Percentiles rank a stretch among this genome's conserved stretches.
These are phyloP conservation scores for Chrysochromulina tobinii DNA, from an alignment of 78 protist genomes.

Conservation along the genomic window DNA sequence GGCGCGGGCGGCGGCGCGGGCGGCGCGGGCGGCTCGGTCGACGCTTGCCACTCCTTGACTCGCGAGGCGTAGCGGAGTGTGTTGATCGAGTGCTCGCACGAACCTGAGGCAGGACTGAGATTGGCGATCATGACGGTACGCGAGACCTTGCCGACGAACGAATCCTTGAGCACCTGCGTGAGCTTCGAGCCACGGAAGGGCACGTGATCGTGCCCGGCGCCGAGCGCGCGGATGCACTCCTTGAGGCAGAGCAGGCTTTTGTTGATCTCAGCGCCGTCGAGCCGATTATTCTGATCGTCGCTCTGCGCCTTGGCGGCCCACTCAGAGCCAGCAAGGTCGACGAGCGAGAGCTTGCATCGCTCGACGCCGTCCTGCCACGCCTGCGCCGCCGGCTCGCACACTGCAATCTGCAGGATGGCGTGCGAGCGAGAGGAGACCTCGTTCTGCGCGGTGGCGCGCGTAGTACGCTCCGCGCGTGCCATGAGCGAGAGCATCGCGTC, in stretches of 20 bases:
- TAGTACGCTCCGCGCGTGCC: not conserved
- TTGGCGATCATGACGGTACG: conserved; percentile 44
- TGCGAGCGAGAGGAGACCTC: conserved; percentile 35
- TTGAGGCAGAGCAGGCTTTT: conserved; percentile 43
- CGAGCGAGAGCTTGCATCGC: conserved; percentile 34
- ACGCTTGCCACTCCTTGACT: conserved; percentile 13
- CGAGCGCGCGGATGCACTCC: conserved; percentile 56
- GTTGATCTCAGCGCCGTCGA: conserved; percentile 53
- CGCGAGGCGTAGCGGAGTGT: conserved; percentile 40
- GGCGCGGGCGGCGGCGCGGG: not conserved
- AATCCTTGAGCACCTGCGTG: conserved; percentile 33
- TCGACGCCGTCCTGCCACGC: not conserved
- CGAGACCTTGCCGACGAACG: not conserved
- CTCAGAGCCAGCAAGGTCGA: conserved; percentile 63
- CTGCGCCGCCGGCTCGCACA: not conserved
- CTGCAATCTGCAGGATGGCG: conserved; percentile 34
- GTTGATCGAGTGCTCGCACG: conserved; percentile 42
- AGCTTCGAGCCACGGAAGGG: conserved; percentile 48
- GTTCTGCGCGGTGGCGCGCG: conserved; percentile 35
- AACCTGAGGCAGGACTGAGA: not conserved
- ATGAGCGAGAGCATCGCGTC: not conserved
- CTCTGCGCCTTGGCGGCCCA: conserved; percentile 34
- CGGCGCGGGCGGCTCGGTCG: not conserved
- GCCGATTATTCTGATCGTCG: not conserved
- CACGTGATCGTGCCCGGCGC: not conserved